A percentile compares a stretch with the other conserved stretches of the same genome.
phyloP scores from a whole-genome alignment of 2,329 filamentous ascomycete species.

The Fusarium irregulare region DNA sequence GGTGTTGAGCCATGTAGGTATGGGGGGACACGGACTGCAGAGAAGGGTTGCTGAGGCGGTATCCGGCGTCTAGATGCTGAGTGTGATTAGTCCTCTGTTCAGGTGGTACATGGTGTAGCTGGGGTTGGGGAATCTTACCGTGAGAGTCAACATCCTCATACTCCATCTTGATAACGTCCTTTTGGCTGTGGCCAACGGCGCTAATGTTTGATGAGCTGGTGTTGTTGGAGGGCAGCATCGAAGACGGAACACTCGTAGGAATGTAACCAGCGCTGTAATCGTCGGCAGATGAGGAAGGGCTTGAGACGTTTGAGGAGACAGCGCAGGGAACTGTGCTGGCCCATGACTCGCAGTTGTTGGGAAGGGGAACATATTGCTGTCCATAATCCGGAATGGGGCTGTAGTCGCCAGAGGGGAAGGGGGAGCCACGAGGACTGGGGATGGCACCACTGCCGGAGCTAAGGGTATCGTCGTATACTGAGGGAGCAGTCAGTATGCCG shows the following conservation, averaged over 20 bases:
- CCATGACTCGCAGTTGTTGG: constrained; percentile 61
- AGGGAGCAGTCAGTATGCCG: constrained; percentile 25
- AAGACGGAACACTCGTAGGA: constrained; percentile 60
- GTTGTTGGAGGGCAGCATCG: constrained; percentile 54
- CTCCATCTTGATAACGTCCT: constrained; percentile 55
- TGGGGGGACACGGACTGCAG: constrained; percentile 37
- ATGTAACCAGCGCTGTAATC: constrained; percentile 61
- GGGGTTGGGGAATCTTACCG: constrained; percentile 40
- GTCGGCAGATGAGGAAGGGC: constrained; percentile 63
- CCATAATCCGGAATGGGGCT: constrained; percentile 56
- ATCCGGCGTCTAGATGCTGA: constrained; percentile 48
- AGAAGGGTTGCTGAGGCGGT: constrained; percentile 48
- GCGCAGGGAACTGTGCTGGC: constrained; percentile 57
- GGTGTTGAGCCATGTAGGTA: constrained; percentile 46
- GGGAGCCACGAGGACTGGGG: constrained; percentile 58
- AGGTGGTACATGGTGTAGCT: not conserved
- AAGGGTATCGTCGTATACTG: constrained; percentile 58
- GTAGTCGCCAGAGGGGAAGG: constrained; percentile 60
- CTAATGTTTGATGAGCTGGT: constrained; percentile 47
- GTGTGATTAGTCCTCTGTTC: constrained; percentile 45
- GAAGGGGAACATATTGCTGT: constrained; percentile 52
- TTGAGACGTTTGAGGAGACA: constrained; percentile 62
- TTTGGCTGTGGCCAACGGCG: constrained; percentile 51
- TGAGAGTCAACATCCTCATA: constrained; percentile 53
- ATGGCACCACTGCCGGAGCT: constrained; percentile 54